Conservation (phyloP, 2,329 filamentous ascomycete genomes). For the Phialophora tarda region DNA sequence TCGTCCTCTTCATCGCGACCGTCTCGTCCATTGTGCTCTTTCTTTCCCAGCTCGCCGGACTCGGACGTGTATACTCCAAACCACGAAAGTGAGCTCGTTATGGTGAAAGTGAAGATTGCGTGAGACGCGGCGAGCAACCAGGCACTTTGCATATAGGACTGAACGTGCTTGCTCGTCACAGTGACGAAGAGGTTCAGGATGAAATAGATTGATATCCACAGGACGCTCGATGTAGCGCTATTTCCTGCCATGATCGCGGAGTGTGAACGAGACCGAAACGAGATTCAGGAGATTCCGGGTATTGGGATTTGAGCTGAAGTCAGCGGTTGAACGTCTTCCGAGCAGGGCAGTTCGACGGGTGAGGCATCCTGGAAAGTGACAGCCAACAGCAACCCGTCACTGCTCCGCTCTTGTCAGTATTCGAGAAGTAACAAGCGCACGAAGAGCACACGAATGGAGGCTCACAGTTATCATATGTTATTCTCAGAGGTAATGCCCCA, state of each 20-base stretch:
- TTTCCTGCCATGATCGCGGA: not conserved
- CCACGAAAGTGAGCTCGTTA: constrained; percentile 6
- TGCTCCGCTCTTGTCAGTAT: not conserved
- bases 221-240: not conserved
- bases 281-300: not conserved
- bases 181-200: constrained; percentile 31
- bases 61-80: not conserved
- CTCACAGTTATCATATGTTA: not conserved
- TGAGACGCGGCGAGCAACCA: constrained; percentile 29
- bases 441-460: not conserved
- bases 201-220: constrained; percentile 25
- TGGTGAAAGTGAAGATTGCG: constrained; percentile 21
- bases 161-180: constrained; percentile 24
- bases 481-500: not conserved
- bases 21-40: not conserved
- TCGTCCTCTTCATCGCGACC: not conserved
- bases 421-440: not conserved
- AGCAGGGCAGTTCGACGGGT: not conserved
- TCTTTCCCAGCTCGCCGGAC: not conserved
- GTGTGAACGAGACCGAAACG: not conserved
- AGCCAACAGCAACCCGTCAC: not conserved
- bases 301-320: constrained; percentile 1
- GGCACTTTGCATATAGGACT: constrained; percentile 17
- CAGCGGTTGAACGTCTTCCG: not conserved
- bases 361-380: not conserved